A percentile compares a stretch with the other conserved stretches of the same genome.
phyloP scores from a whole-genome alignment of 2,329 filamentous ascomycete genomes.

The Alternaria brassicicola region DNA sequence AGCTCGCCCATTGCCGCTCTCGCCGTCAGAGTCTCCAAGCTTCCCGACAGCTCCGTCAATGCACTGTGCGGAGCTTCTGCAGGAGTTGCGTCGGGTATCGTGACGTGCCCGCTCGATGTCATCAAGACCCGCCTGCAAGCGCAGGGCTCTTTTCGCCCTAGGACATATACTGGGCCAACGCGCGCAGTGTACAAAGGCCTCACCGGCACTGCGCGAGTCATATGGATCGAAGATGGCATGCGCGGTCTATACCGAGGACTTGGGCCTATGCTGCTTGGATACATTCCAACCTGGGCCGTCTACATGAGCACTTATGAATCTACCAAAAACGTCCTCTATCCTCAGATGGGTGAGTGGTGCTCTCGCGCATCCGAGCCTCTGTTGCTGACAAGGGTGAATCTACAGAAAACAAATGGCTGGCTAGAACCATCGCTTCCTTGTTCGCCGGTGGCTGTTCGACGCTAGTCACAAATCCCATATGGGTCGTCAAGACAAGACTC shows the following conservation, averaged over 20 bases:
- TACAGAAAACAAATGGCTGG: constrained; percentile 71
- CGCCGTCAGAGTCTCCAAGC: constrained; percentile 50
- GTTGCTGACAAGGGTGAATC: constrained; percentile 15
- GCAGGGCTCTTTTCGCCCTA: constrained; percentile 77
- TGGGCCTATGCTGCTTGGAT: constrained; percentile 92
- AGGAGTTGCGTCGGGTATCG: constrained; percentile 89
- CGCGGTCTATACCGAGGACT: constrained; percentile 91
- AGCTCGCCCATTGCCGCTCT: constrained; percentile 41
- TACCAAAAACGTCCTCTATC: constrained; percentile 75
- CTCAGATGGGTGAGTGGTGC: constrained; percentile 59
- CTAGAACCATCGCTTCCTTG: constrained; percentile 88
- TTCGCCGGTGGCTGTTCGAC: constrained; percentile 92
- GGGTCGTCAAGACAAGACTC: constrained; percentile 97
- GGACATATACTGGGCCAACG: constrained; percentile 56
- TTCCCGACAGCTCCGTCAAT: constrained; percentile 69
- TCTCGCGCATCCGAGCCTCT: background rate
- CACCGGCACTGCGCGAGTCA: constrained; percentile 81
- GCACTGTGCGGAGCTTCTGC: constrained; percentile 86
- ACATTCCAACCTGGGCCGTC: constrained; percentile 96
- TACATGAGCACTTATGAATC: constrained; percentile 97
- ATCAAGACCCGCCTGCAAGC: constrained; percentile 99
- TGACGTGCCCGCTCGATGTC: constrained; percentile 96
- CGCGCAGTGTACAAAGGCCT: constrained; percentile 79
- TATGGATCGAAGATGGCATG: constrained; percentile 87
- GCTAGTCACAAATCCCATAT: constrained; percentile 94